Conservation (phyloP, 768 basidiomycete genomes). For the Lentinula lateritia region DNA sequence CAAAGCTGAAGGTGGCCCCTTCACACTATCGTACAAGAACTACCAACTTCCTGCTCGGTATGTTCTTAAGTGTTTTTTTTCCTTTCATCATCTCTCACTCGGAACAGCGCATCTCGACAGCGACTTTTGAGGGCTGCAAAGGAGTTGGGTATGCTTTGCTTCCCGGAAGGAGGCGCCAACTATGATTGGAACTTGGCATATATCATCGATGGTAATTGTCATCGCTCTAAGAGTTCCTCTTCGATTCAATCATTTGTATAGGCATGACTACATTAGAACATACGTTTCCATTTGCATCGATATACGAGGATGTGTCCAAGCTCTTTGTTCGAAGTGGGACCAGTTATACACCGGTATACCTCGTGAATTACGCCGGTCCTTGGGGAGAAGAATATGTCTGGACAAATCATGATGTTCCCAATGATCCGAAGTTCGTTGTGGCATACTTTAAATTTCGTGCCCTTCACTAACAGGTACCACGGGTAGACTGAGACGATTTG, state of each 20-base stretch:
- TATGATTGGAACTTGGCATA: conserved; percentile 76
- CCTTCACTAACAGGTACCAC: not conserved
- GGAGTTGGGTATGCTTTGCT: conserved; percentile 61
- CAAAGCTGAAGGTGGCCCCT: conserved; percentile 66
- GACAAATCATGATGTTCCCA: conserved; percentile 59
- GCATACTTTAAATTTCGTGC: not conserved
- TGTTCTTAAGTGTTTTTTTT: conserved; percentile 8
- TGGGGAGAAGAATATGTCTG: conserved; percentile 66
- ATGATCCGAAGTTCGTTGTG: conserved; percentile 55
- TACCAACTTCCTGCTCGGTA: conserved; percentile 70
- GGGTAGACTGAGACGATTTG: conserved; percentile 54
- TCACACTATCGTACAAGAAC: conserved; percentile 72
- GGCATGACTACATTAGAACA: conserved; percentile 79
- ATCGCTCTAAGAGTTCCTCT: not conserved
- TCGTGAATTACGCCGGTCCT: conserved; percentile 76
- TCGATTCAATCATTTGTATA: conserved; percentile 17
- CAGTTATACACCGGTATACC: conserved; percentile 66
- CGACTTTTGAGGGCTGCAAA: conserved; percentile 54
- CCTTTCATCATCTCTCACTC: not conserved
- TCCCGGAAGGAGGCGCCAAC: conserved; percentile 77
- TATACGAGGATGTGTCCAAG: conserved; percentile 64
- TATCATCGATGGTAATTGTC: conserved; percentile 59
- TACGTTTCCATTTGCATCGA: conserved; percentile 53
- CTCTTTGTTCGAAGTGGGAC: conserved; percentile 65
- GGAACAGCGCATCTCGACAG: conserved; percentile 53